phyloP scores from a whole-genome alignment of 257 asterid genomes.

The Scutellaria barbata region DNA sequence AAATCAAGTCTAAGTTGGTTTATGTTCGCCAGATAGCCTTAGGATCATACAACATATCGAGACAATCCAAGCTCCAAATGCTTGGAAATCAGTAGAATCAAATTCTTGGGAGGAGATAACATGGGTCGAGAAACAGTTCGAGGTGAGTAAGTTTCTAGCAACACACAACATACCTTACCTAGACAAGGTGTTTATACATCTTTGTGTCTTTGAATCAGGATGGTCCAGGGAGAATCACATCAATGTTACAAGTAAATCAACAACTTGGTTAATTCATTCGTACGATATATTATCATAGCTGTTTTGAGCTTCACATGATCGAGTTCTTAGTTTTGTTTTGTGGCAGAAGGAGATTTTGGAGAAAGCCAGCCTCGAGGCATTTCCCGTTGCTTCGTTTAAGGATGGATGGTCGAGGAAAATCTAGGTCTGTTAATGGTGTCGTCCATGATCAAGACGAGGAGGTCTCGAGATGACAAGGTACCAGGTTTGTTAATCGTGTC shows the following conservation, averaged over 20 bases:
- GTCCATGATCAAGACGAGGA: neutral
- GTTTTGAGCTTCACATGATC: neutral
- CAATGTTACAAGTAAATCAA: conserved; percentile 64
- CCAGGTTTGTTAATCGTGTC: too few species aligned
- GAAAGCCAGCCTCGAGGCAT: conserved; percentile 49
- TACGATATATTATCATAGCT: too few species aligned
- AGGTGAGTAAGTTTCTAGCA: conserved; percentile 48
- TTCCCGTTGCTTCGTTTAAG: conserved; percentile 49
- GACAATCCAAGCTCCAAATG: conserved; percentile 64
- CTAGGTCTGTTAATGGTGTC: too few species aligned
- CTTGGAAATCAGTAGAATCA: conserved; percentile 64
- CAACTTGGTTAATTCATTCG: conserved; percentile 4
- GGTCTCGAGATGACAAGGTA: neutral
- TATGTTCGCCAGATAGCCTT: conserved; percentile 62
- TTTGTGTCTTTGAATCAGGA: conserved; percentile 52
- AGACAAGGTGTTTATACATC: conserved; percentile 19
- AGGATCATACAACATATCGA: conserved; percentile 86
- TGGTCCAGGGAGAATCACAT: conserved; percentile 76
- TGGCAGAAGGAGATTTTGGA: conserved; percentile 59
- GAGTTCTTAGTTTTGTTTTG: neutral
- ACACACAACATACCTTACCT: neutral
- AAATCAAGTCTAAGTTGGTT: conserved; percentile 16
- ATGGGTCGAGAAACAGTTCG: conserved; percentile 79
- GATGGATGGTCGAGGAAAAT: conserved; percentile 28
- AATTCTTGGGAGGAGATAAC: conserved; percentile 65